These are phyloP conservation scores for Leishmania tropica DNA, from an alignment of 208 protist species.

Conservation along the genomic window DNA sequence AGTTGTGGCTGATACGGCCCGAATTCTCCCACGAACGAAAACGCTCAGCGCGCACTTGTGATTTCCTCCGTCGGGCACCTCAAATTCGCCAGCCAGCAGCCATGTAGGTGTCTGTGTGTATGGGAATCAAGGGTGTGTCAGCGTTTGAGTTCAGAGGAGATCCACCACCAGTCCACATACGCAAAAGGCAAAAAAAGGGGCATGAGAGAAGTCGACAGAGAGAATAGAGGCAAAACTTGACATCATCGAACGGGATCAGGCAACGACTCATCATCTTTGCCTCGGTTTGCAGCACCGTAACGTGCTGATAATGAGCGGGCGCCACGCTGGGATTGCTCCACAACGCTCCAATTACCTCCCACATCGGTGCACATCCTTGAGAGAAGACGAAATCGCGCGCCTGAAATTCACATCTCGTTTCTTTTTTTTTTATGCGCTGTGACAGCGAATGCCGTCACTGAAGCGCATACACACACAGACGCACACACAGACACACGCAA, in stretches of 20 bases:
- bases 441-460: not conserved
- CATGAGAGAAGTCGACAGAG: not conserved
- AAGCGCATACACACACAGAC: conserved; percentile 15
- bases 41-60: not conserved
- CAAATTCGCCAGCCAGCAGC: not conserved
- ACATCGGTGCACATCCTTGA: not conserved
- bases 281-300: not conserved
- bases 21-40: not conserved
- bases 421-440: not conserved
- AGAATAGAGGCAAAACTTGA: not conserved
- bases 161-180: not conserved
- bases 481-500: not conserved
- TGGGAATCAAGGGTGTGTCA: no score
- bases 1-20: not conserved
- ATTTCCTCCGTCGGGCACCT: not conserved
- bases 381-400: not conserved
- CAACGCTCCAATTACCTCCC: not conserved
- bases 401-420: conserved; percentile 13
- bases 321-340: no score
- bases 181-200: not conserved
- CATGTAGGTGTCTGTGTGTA: not conserved
- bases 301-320: not conserved
- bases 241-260: not conserved
- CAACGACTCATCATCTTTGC: not conserved
- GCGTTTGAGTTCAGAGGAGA: not conserved